phyloP scores from a whole-genome alignment of 2,329 filamentous ascomycete genomes.

The Fusarium sp. region DNA sequence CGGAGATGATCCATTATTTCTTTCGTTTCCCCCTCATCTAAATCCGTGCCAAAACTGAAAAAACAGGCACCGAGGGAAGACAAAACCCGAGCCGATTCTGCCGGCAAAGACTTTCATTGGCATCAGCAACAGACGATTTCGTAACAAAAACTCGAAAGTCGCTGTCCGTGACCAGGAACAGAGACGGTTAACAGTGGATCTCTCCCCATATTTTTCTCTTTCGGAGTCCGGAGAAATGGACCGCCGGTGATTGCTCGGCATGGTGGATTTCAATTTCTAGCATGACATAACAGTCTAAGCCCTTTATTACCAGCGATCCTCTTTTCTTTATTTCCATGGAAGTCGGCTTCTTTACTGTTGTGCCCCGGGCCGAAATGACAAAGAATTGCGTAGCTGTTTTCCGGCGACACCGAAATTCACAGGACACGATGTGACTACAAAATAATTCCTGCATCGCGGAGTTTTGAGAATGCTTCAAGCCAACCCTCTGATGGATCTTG shows the following conservation, averaged over 20 bases:
- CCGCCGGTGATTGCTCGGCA: constrained; percentile 24
- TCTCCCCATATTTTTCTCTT: background rate
- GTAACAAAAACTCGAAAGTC: constrained; percentile 42
- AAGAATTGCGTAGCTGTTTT: background rate
- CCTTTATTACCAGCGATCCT: background rate
- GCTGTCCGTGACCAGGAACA: constrained; percentile 2
- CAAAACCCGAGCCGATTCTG: background rate
- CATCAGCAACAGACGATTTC: constrained; percentile 40
- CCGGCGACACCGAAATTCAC: background rate
- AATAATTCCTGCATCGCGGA: constrained; percentile 10
- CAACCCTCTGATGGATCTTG: constrained; percentile 48
- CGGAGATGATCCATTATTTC: constrained; percentile 41
- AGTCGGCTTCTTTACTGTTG: background rate
- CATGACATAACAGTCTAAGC: constrained; percentile 20
- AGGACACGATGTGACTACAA: background rate
- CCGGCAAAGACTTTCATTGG: constrained; percentile 32
- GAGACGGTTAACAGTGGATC: constrained; percentile 31
- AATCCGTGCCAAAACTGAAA: background rate
- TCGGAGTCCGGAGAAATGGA: constrained; percentile 18
- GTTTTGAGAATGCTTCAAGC: constrained; percentile 1
- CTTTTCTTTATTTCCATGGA: background rate
- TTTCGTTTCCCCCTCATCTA: background rate
- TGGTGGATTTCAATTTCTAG: constrained; percentile 2
- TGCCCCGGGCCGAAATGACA: background rate
- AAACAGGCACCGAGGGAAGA: background rate